Base-by-base conservation (phyloP, 2,329 filamentous ascomycete species). In the Fusarium xylarioides region DNA sequence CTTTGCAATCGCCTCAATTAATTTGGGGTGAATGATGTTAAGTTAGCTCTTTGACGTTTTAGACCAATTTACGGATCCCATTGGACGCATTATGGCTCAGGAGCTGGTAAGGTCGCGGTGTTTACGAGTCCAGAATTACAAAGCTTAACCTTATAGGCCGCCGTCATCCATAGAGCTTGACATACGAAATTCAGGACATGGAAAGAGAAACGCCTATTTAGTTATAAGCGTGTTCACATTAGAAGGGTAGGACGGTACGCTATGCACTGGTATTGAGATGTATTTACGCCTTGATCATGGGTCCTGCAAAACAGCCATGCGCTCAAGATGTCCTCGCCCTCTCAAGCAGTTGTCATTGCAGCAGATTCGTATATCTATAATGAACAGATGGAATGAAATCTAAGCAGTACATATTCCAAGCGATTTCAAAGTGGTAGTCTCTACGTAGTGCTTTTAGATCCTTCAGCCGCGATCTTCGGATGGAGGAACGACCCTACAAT, bases 151-250 rank as follows among this genome's bases (percentile, higher is more conserved):
- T n/a, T n/a, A n/a, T n/a, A n/a, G n/a, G n/a, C n/a, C n/a, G n/a
- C n/a, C n/a, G n/a, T n/a, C n/a, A n/a, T n/a, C n/a, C n/a, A n/a
- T n/a, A n/a, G n/a, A 52, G 7, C n/a, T 9, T 26, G 7, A 21
- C 16, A 14, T 23, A 14, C 0, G 4, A 23, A 23, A 19, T 16
- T 0, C 7, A 2, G 8, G 5, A 26, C 3, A 26, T 23, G 4
- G 1, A 52, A 11, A 0, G 4, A 15, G 1, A 1, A 3, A 1
- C 4, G 12, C n/a, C 0, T n/a, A 7, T 30, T 15, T 3, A 0
- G 5, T 30, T 11, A 14, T 4, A 32, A 49, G 6, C 0, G 7
- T 3, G 14, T 4, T 8, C 1, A 12, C 0, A 4, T 6, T 4
- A 12, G 4, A 7, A 6, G 7, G 7, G 11, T 0, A 5, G 2